Conservation (phyloP, 441 rosid species). For the Hypseocharis bilobata region DNA sequence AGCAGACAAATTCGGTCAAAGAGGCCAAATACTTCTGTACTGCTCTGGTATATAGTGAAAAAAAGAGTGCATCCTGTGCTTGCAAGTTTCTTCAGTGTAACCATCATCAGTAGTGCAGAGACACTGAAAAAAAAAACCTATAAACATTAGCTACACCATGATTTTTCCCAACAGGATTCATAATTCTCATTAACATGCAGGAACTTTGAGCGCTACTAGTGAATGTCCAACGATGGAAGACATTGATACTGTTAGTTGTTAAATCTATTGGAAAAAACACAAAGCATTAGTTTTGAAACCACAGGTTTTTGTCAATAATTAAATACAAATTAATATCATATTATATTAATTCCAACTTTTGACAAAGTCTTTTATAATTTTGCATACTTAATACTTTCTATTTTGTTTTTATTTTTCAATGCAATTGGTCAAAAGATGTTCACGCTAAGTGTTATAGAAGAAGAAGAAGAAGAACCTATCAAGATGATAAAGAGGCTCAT, state of each 20-base stretch:
- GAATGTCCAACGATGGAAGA: neutral
- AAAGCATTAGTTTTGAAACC: neutral
- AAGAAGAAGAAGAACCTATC: conserved; percentile 47
- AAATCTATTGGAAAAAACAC: too few species aligned
- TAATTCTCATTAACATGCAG: conserved; percentile 7
- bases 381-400: too few species aligned
- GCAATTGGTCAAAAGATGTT: too few species aligned
- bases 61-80: conserved; percentile 91
- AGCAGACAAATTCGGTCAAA: conserved; percentile 95
- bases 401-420: too few species aligned
- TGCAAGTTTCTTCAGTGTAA: conserved; percentile 88
- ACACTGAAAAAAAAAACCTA: conserved; percentile 42
- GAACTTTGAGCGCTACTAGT: neutral
- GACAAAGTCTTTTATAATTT: too few species aligned
- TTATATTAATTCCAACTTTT: too few species aligned
- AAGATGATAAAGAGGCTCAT: conserved; percentile 95
- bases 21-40: conserved; percentile 97
- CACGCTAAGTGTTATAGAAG: too few species aligned
- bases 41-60: conserved; percentile 84
- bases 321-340: too few species aligned
- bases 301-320: too few species aligned
- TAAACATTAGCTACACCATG: conserved; percentile 15
- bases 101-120: conserved; percentile 98
- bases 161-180: neutral
- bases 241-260: too few species aligned